phyloP scores from a whole-genome alignment of 306 rosid genomes.

The Gastrolobium bilobum region DNA sequence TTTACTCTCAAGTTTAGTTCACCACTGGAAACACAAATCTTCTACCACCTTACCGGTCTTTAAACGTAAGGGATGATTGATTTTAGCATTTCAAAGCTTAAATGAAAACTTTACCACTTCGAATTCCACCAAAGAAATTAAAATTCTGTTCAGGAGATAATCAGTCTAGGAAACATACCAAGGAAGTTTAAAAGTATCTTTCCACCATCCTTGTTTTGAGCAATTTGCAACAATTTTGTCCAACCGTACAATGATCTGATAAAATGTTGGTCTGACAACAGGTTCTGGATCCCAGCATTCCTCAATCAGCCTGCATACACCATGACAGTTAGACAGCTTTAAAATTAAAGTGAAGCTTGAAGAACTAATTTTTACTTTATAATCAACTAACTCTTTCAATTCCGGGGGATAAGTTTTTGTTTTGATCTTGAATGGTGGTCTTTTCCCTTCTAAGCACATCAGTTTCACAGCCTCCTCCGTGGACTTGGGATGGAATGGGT shows the following conservation, averaged over 20 bases:
- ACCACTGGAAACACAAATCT: conserved; percentile 4
- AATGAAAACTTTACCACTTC: conserved; percentile 9
- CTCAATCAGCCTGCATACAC: conserved; percentile 80
- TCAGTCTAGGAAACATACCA: conserved; percentile 69
- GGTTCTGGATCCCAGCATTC: conserved; percentile 95
- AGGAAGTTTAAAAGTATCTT: conserved; percentile 96
- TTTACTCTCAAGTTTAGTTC: conserved; percentile 13
- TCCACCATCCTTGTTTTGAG: conserved; percentile 99
- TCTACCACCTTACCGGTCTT: not conserved
- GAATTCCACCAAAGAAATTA: conserved; percentile 39
- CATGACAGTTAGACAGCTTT: conserved; percentile 50
- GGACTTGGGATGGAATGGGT: conserved; percentile 74
- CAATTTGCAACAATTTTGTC: conserved; percentile 83
- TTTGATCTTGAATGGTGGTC: conserved; percentile 85
- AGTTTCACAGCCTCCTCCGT: conserved; percentile 73
- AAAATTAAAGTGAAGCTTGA: conserved; percentile 32
- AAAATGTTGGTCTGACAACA: conserved; percentile 89
- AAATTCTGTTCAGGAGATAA: conserved; percentile 18
- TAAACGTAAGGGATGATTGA: conserved; percentile 10
- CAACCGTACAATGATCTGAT: conserved; percentile 81
- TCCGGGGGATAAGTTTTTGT: conserved; percentile 89
- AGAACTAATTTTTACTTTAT: conserved; percentile 29
- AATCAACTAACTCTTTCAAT: conserved; percentile 81
- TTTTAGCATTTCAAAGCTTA: conserved; percentile 35
- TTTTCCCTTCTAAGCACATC: conserved; percentile 79